Evolutionary conservation across 176 grass and related monocot species (phyloP).

Genomic region (Pharus latifolius): DNA sequence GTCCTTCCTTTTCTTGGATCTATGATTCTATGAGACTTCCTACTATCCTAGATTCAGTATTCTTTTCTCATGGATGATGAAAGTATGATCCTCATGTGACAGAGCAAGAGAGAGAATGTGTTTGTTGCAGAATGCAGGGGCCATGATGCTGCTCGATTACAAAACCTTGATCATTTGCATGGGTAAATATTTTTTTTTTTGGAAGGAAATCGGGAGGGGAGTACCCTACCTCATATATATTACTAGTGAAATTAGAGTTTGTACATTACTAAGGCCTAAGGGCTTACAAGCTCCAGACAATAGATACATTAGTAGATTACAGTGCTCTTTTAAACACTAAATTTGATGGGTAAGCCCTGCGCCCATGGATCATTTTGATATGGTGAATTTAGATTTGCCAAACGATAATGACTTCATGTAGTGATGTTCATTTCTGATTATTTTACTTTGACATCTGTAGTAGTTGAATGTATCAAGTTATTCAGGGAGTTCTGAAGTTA

Average conservation of each 20-base stretch:
- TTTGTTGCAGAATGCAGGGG: slow-evolving; percentile 88
- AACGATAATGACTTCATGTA: neutral
- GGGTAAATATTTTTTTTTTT: no score
- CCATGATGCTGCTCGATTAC: slow-evolving; percentile 88
- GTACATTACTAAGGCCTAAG: no score
- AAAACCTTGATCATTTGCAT: slow-evolving; percentile 77
- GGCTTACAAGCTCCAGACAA: no score
- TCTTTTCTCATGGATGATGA: neutral
- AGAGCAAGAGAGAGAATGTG: slow-evolving; percentile 72
- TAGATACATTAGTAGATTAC: no score
- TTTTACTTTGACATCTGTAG: neutral
- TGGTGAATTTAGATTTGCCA: neutral
- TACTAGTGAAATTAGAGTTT: no score
- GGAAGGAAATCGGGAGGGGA: no score
- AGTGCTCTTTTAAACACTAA: no score
- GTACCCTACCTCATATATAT: no score
- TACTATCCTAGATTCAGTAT: no score
- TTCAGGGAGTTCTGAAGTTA: neutral
- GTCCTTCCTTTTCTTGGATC: no score
- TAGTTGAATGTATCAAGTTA: neutral
- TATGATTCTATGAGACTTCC: no score
- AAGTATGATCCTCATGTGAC: slow-evolving; percentile 9
- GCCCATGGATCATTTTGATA: neutral
- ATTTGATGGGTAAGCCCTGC: no score
- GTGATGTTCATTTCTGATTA: neutral